Percentiles rank a stretch among this genome's conserved stretches.
phyloP scores from a whole-genome alignment of 257 asterid genomes.

The Catharanthus roseus region DNA sequence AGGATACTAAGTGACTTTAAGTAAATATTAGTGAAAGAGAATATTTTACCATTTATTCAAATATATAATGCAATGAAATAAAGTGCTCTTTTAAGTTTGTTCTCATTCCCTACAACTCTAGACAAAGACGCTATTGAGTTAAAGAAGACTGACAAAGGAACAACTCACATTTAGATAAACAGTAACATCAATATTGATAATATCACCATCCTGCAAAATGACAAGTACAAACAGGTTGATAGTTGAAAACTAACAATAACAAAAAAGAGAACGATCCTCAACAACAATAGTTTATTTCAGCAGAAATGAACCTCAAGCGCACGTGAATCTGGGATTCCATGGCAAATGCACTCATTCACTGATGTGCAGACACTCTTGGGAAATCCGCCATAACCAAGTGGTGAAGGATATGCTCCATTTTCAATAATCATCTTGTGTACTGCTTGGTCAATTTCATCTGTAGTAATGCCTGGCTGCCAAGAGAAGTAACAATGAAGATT shows the following conservation, averaged over 20 bases:
- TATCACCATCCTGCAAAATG: conserved; percentile 89
- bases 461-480: conserved; percentile 98
- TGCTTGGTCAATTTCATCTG: conserved; percentile 90
- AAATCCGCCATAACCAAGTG: conserved; percentile 96
- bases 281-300: conserved; percentile 1
- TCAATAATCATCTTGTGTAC: conserved; percentile 93
- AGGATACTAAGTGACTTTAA: not conserved
- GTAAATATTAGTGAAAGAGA: not conserved
- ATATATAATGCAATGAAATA: not conserved
- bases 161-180: conserved; percentile 88
- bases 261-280: not conserved
- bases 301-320: conserved; percentile 62
- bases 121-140: not conserved
- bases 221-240: conserved; percentile 5
- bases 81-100: not conserved
- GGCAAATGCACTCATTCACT: conserved; percentile 97
- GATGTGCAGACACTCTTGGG: conserved; percentile 99
- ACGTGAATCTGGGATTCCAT: conserved; percentile 98
- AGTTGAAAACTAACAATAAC: conserved; percentile 1
- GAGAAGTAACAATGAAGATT: conserved; percentile 25
- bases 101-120: not conserved
- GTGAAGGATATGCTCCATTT: conserved; percentile 96
- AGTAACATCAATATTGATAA: conserved; percentile 91
- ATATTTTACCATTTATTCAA: not conserved
- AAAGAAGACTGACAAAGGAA: not conserved